Conservation (phyloP, 2,329 filamentous ascomycete genomes). For the Neoarthrinium moseri region DNA sequence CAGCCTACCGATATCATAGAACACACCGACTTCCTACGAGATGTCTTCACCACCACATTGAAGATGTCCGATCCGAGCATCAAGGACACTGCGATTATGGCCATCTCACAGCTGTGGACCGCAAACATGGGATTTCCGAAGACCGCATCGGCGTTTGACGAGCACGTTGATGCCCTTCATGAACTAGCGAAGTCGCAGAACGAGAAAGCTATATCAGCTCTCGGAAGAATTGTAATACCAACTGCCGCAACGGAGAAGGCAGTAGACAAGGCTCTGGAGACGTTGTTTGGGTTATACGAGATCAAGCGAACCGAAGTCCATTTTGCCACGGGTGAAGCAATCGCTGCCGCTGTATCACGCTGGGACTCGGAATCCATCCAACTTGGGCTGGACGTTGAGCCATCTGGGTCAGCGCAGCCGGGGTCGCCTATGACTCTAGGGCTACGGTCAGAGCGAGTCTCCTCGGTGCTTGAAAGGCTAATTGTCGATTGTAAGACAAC, state of each 20-base stretch:
- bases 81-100: constrained; percentile 25
- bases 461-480: constrained; percentile 66
- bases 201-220: constrained; percentile 75
- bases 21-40: constrained; percentile 21
- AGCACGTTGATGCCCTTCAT: constrained; percentile 64
- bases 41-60: constrained; percentile 15
- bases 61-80: constrained; percentile 19
- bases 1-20: constrained; percentile 15
- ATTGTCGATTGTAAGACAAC: constrained; percentile 76
- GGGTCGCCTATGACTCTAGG: constrained; percentile 27
- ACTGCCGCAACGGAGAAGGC: constrained; percentile 31
- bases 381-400: constrained; percentile 73
- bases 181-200: constrained; percentile 64
- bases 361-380: constrained; percentile 83
- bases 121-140: constrained; percentile 23
- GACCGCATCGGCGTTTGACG: constrained; percentile 46
- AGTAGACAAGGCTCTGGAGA: constrained; percentile 59
- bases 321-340: constrained; percentile 85
- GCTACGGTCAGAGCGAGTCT: constrained; percentile 42
- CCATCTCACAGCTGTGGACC: constrained; percentile 31
- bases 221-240: constrained; percentile 74
- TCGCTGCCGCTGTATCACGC: constrained; percentile 73
- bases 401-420: constrained; percentile 32
- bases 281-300: constrained; percentile 76
- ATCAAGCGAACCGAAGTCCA: constrained; percentile 84